A percentile compares a stretch with the other conserved stretches of the same genome.
phyloP scores from a whole-genome alignment of 805 yeast genomes.

The Zygosaccharomyces kombuchaensis region DNA sequence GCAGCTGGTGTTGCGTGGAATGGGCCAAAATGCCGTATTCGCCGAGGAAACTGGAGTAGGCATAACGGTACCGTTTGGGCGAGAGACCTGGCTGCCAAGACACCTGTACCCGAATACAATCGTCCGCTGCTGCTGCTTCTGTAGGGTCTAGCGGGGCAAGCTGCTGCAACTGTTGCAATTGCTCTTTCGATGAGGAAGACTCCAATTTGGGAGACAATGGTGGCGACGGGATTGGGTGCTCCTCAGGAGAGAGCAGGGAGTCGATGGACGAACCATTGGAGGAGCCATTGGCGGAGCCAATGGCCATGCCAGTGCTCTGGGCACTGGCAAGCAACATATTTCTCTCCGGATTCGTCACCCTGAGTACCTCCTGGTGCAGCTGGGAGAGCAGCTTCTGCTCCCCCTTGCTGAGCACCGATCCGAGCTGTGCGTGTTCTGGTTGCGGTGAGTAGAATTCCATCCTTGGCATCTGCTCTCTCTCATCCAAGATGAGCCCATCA shows the following conservation, averaged over 20 bases:
- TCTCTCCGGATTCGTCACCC: constrained; percentile 14
- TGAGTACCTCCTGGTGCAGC: constrained; percentile 19
- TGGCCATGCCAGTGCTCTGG: neutral
- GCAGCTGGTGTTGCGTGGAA: neutral
- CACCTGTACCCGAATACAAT: constrained; percentile 18
- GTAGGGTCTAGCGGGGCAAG: constrained; percentile 11
- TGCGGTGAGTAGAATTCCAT: constrained; percentile 34
- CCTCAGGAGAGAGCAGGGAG: constrained; percentile 12
- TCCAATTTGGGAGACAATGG: constrained; percentile 31
- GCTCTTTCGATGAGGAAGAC: neutral
- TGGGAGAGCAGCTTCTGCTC: constrained; percentile 10
- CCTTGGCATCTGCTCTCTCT: neutral
- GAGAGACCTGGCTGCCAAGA: constrained; percentile 21
- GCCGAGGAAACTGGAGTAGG: constrained; percentile 20
- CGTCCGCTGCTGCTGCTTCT: neutral
- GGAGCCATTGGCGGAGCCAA: neutral
- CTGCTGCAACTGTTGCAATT: constrained; percentile 1
- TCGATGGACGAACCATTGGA: neutral
- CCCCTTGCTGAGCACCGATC: constrained; percentile 7
- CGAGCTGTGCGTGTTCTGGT: constrained; percentile 33
- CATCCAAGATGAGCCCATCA: neutral
- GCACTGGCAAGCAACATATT: neutral
- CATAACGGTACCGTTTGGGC: constrained; percentile 16
- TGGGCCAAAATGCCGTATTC: constrained; percentile 22
- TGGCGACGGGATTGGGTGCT: constrained; percentile 32